phyloP scores from a whole-genome alignment of 352 stramenopile genomes.

The Phytophthora foliorum region DNA sequence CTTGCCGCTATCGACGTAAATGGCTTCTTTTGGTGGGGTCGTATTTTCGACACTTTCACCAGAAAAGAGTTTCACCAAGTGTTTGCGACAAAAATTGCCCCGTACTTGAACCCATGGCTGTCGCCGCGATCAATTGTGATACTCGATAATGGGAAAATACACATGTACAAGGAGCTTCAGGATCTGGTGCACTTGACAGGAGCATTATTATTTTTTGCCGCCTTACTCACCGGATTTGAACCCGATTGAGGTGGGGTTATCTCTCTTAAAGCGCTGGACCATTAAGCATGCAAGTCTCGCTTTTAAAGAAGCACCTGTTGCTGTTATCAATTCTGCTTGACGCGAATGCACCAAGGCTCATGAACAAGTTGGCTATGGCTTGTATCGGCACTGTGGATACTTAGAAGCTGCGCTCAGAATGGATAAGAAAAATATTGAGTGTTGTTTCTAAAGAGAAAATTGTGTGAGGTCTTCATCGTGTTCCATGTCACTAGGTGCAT shows the following conservation, averaged over 20 bases:
- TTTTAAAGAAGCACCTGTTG: slow-evolving; percentile 3
- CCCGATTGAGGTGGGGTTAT: slow-evolving; percentile 17
- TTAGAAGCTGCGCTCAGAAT: too few relatives aligned
- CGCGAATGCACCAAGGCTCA: background rate
- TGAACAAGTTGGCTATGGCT: background rate
- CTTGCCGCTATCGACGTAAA: background rate
- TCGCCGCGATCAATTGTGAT: slow-evolving; percentile 4
- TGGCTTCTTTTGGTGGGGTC: background rate
- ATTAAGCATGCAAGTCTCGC: background rate
- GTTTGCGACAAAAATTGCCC: slow-evolving; percentile 4
- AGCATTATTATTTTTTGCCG: slow-evolving; percentile 9
- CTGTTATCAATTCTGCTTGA: too few relatives aligned
- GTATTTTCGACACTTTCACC: background rate
- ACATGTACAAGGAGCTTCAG: slow-evolving; percentile 16
- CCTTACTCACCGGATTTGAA: slow-evolving; percentile 15
- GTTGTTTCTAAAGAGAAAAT: too few relatives aligned
- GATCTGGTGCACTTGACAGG: slow-evolving; percentile 4
- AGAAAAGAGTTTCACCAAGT: background rate
- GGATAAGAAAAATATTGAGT: too few relatives aligned
- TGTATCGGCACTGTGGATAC: background rate
- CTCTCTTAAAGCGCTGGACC: slow-evolving; percentile 7
- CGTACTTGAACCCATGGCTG: slow-evolving; percentile 9
- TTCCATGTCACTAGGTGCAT: too few relatives aligned
- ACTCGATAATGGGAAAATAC: slow-evolving; percentile 13
- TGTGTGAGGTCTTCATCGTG: too few relatives aligned